A percentile compares a stretch with the other conserved stretches of the same genome.
Evolutionary conservation across 495 filamentous ascomycete species (phyloP).

Genomic region (Penicillium salamii): DNA sequence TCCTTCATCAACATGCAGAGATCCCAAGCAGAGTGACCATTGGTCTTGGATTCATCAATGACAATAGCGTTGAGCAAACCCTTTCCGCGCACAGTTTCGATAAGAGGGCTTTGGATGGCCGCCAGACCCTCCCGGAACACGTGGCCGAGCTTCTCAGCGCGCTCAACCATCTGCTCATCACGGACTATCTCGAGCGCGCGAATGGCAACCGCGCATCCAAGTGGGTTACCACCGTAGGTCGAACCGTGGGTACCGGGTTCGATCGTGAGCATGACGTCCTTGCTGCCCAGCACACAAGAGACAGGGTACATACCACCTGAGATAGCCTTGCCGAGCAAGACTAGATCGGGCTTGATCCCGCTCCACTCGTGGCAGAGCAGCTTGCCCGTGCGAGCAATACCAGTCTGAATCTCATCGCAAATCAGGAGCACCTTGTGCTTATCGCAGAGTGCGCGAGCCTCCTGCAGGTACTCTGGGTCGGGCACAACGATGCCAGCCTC

Average conservation of each 20-base stretch:
- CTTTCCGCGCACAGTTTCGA: constrained; percentile 84
- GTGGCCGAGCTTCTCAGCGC: constrained; percentile 74
- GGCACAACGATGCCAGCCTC: constrained; percentile 97
- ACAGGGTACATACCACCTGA: constrained; percentile 99
- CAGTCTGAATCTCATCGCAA: constrained; percentile 98
- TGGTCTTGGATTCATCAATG: constrained; percentile 85
- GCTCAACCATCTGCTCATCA: constrained; percentile 83
- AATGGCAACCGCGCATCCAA: constrained; percentile 96
- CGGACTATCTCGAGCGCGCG: constrained; percentile 91
- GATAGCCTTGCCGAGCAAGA: constrained; percentile 94
- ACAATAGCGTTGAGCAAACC: constrained; percentile 94
- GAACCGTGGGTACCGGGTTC: constrained; percentile 96
- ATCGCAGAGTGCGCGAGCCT: constrained; percentile 82
- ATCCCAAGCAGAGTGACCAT: constrained; percentile 92
- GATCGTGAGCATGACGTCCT: constrained; percentile 94
- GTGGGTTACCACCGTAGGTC: constrained; percentile 95
- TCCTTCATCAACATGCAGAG: constrained; percentile 92
- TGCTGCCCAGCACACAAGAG: constrained; percentile 83
- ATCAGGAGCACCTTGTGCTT: constrained; percentile 93
- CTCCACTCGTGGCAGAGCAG: constrained; percentile 95
- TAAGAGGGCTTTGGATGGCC: constrained; percentile 70
- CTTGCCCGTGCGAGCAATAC: constrained; percentile 90
- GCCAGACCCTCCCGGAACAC: constrained; percentile 77
- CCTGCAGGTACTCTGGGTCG: constrained; percentile 79
- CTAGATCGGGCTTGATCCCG: constrained; percentile 89